Percentiles rank a stretch among this genome's conserved stretches.
phyloP scores from a whole-genome alignment of 768 basidiomycete species.

The Boletus edulis region DNA sequence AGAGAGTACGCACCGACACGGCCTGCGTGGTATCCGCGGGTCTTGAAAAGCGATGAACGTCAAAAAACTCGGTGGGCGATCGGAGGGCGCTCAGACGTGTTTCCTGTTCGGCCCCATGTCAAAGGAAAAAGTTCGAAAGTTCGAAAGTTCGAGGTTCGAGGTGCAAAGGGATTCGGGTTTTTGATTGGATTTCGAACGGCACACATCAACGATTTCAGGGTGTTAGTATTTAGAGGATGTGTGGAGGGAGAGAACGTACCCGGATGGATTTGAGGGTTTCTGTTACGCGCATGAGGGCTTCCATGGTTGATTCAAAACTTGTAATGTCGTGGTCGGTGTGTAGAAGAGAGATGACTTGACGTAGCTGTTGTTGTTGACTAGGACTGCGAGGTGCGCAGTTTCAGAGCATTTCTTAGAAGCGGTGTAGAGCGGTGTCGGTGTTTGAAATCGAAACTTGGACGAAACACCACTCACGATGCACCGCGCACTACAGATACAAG shows the following conservation, averaged over 20 bases:
- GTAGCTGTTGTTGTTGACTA: too few relatives aligned
- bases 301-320: constrained; percentile 45
- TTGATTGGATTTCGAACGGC: too few relatives aligned
- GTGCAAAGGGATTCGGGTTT: too few relatives aligned
- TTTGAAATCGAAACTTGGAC: too few relatives aligned
- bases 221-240: too few relatives aligned
- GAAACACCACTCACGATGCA: neutral
- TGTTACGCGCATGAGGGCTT: constrained; percentile 58
- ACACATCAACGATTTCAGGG: too few relatives aligned
- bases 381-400: too few relatives aligned
- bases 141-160: too few relatives aligned
- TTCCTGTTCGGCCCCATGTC: neutral
- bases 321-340: neutral
- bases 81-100: constrained; percentile 62
- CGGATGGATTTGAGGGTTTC: constrained; percentile 69
- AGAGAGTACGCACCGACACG: constrained; percentile 53
- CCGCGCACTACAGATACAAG: constrained; percentile 3
- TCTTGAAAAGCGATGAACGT: constrained; percentile 77
- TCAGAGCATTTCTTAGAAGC: too few relatives aligned
- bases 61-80: constrained; percentile 77
- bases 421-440: too few relatives aligned
- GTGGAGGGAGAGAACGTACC: constrained; percentile 34
- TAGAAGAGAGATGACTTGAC: too few relatives aligned
- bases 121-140: too few relatives aligned
- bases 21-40: constrained; percentile 81